Base-by-base conservation (phyloP, 1,284 basidiomycete species). In the Polyporus tsugae region DNA sequence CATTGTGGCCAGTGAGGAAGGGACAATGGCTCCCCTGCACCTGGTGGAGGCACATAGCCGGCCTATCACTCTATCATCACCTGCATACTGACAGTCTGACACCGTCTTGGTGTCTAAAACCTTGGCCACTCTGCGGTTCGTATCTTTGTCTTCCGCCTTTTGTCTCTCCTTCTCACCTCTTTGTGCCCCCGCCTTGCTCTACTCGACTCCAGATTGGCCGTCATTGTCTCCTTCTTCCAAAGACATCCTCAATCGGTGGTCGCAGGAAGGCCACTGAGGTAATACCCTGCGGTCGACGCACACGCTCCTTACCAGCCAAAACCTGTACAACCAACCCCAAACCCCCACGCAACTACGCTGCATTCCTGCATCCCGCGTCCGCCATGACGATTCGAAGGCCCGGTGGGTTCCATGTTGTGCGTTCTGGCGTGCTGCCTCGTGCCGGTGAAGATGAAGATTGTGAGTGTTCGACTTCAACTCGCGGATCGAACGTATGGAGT, bases 241-340 rank as follows among this genome's bases (percentile, higher is more conserved):
- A 38, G 29, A 38, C 58, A 35, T 41, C 52, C 46, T 61, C 68
- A 19, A 39, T 65, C 69, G 52, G 67, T 73, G 72, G 72, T 73
- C 69, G 69, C 72, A 68, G 72, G 72, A 64, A 70, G 72, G 60
- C 69, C 66, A 71, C 72, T 53, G 69, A 69, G 68, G 67, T 65
- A 53, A 61, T 66, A 62, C 67, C 57, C 38, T 35, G n/a, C 66
- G 61, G 57, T 61, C 69, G 62, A 70, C 69, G 59, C 61, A 55
- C 67, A 72, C 71, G 63, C 62, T 72, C 71, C 58, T 72, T 70
- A 69, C 62, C 35, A 53, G 42, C 52, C 38, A 55, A 41, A 35
- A 42, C 36, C 15, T 38, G 22, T 39, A 55, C 62, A 60, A 59
- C 42, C 60, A 44, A 53, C 64, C 62, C 60, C 9, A 35, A 59